phyloP scores from a whole-genome alignment of 2,329 filamentous ascomycete species.

The Rhinocladiella mackenziei region DNA sequence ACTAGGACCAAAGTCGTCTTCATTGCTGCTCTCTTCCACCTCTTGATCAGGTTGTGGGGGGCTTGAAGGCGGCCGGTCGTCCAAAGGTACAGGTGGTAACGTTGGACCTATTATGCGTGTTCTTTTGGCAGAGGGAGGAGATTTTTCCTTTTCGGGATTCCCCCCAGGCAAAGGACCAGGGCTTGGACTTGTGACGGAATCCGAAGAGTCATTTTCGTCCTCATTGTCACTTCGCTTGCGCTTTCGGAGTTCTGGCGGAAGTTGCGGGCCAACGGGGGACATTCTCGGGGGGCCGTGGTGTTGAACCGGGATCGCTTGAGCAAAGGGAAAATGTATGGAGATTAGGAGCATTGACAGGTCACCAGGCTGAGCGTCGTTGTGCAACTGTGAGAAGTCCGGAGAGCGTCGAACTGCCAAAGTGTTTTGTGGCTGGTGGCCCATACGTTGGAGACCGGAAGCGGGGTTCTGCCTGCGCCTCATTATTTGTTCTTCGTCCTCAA shows the following conservation, averaged over 20 bases:
- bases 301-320: too few relatives aligned
- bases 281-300: too few relatives aligned
- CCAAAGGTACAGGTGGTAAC: constrained; percentile 49
- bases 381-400: too few relatives aligned
- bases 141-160: constrained; percentile 9
- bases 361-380: too few relatives aligned
- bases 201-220: constrained; percentile 17
- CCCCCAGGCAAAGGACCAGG: constrained; percentile 21
- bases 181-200: constrained; percentile 19
- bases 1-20: constrained; percentile 43
- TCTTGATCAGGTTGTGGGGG: constrained; percentile 34
- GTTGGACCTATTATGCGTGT: constrained; percentile 54
- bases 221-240: constrained; percentile 36
- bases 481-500: too few relatives aligned
- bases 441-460: too few relatives aligned
- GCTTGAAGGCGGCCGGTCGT: constrained; percentile 40
- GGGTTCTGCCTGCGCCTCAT: too few relatives aligned
- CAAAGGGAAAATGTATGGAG: too few relatives aligned
- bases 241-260: constrained; percentile 37
- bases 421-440: too few relatives aligned
- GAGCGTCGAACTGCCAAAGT: too few relatives aligned
- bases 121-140: constrained; percentile 42
- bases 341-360: too few relatives aligned
- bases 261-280: constrained; percentile 35
- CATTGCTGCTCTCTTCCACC: constrained; percentile 34